Evolutionary conservation across 768 basidiomycete species (phyloP).

Genomic region (Suillus clintonianus): DNA sequence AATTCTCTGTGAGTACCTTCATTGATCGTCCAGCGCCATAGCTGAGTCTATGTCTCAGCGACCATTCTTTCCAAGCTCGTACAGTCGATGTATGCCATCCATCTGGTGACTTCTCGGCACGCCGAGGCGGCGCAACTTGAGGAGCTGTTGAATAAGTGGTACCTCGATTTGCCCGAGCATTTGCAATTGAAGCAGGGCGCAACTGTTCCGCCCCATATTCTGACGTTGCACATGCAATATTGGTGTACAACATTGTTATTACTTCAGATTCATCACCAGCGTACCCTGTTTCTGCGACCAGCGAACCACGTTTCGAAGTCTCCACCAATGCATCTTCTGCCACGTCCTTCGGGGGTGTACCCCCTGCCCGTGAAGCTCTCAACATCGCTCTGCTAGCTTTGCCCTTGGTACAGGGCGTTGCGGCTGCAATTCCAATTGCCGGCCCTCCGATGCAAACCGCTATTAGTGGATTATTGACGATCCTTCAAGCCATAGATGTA

Average conservation of each 20-base stretch:
- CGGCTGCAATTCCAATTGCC: not conserved
- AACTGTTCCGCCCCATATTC: constrained; percentile 59
- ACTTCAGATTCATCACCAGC: constrained; percentile 26
- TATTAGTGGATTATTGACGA: not conserved
- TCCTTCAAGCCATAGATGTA: not conserved
- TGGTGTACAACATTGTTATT: constrained; percentile 78
- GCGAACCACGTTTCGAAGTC: not conserved
- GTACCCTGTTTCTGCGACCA: not conserved
- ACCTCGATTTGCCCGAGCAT: constrained; percentile 67
- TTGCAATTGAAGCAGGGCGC: constrained; percentile 59
- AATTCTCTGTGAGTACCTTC: constrained; percentile 54
- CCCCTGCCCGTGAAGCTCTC: not conserved
- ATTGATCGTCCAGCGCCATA: not conserved
- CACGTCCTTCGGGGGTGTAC: not conserved
- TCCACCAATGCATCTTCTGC: not conserved
- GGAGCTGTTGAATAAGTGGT: constrained; percentile 71
- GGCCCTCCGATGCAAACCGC: not conserved
- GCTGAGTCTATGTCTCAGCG: constrained; percentile 42
- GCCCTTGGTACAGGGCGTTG: not conserved
- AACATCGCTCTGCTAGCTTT: not conserved
- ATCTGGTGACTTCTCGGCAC: constrained; percentile 55
- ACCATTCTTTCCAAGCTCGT: constrained; percentile 68
- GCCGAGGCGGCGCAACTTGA: constrained; percentile 60
- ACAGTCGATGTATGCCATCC: constrained; percentile 71
- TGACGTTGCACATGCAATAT: constrained; percentile 84